These are phyloP conservation scores for Odontarrhena argentea DNA, from an alignment of 345 rosid species.

Conservation along the genomic window DNA sequence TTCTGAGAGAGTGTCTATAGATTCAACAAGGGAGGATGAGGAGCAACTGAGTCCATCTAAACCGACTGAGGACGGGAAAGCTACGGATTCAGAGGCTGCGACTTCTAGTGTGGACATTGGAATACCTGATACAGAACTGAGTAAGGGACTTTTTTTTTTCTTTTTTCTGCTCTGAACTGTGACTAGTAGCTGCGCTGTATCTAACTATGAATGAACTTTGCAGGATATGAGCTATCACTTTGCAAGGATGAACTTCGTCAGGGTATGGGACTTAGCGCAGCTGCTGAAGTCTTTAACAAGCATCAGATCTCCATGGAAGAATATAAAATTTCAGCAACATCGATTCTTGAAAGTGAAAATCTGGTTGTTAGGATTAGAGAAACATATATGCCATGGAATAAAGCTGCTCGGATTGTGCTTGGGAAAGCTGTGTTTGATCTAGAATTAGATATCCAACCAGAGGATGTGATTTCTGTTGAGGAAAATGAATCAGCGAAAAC, in stretches of 20 bases:
- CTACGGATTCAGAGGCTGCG: constrained; percentile 40
- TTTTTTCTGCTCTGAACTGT: constrained; percentile 26
- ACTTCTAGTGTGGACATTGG: constrained; percentile 39
- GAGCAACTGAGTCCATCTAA: constrained; percentile 43
- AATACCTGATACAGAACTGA: constrained; percentile 35
- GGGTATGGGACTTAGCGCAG: constrained; percentile 79
- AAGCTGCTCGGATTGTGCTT: constrained; percentile 78
- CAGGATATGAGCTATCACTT: constrained; percentile 84
- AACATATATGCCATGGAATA: constrained; percentile 73
- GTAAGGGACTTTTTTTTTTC: constrained; percentile 42
- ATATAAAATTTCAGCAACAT: constrained; percentile 54
- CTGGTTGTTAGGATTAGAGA: constrained; percentile 59
- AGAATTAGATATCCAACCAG: constrained; percentile 64
- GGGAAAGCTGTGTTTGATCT: constrained; percentile 73
- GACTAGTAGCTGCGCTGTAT: constrained; percentile 30
- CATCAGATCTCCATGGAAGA: constrained; percentile 68
- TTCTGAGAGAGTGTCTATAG: constrained; percentile 30
- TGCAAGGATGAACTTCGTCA: constrained; percentile 71
- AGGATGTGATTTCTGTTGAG: constrained; percentile 67
- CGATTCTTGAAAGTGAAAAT: constrained; percentile 66
- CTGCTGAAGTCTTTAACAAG: constrained; percentile 70
- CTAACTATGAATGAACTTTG: constrained; percentile 31
- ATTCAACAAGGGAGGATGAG: constrained; percentile 39
- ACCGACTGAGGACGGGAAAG: constrained; percentile 41
- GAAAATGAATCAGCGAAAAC: constrained; percentile 45